Evolutionary conservation across 495 filamentous ascomycete genomes (phyloP).

Genomic region (Jackrogersella minutella): DNA sequence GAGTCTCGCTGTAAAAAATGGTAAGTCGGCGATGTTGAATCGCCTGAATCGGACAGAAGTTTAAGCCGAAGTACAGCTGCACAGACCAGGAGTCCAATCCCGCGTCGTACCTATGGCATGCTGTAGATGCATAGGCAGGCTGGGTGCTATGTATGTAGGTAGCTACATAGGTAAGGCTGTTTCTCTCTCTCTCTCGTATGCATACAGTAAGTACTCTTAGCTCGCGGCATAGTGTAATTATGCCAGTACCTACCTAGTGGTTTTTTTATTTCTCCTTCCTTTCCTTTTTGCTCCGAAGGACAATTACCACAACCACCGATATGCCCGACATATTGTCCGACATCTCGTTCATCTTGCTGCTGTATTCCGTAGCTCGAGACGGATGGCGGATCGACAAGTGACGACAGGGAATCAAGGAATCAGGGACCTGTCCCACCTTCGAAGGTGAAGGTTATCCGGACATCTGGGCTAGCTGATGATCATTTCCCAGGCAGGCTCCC

Average conservation of each 20-base stretch:
- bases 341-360: conserved; percentile 6
- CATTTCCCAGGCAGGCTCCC: conserved; percentile 26
- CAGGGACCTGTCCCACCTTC: conserved; percentile 39
- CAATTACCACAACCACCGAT: conserved; percentile 2
- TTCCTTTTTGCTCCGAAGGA: conserved; percentile 20
- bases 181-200: conserved; percentile 25
- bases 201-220: not conserved
- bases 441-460: conserved; percentile 38
- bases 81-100: conserved; percentile 31
- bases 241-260: not conserved
- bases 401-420: conserved; percentile 36
- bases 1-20: conserved; percentile 9
- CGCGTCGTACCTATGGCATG: conserved; percentile 18
- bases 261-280: not conserved
- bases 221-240: conserved; percentile 12
- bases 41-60: conserved; percentile 20
- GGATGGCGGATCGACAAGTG: conserved; percentile 29
- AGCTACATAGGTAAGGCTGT: conserved; percentile 30
- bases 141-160: not conserved
- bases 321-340: conserved; percentile 32
- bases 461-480: conserved; percentile 39
- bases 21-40: conserved; percentile 36
- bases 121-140: not conserved
- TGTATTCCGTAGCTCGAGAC: conserved; percentile 5
- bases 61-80: conserved; percentile 34